These are phyloP conservation scores for Thymus quinquecostatus DNA, from an alignment of 257 asterid species.

Conservation along the genomic window DNA sequence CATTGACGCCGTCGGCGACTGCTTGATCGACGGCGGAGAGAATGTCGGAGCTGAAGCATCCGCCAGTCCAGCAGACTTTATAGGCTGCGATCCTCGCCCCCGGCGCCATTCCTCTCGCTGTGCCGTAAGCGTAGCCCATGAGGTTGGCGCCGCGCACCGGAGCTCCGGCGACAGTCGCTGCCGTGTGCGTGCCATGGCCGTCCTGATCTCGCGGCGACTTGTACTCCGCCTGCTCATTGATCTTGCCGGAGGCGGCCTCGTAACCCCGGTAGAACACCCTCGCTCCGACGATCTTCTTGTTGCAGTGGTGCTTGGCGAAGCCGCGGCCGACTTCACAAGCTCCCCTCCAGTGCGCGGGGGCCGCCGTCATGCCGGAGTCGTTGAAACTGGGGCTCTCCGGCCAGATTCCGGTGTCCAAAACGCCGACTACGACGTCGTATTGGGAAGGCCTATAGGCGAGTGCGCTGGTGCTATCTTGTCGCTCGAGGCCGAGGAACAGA, in stretches of 20 bases:
- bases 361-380: slow-evolving; percentile 59
- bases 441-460: slow-evolving; percentile 36
- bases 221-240: slow-evolving; percentile 65
- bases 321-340: slow-evolving; percentile 73
- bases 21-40: slow-evolving; percentile 91
- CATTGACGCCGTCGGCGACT: slow-evolving; percentile 83
- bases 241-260: slow-evolving; percentile 81
- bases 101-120: slow-evolving; percentile 88
- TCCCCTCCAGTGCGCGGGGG: slow-evolving; percentile 79
- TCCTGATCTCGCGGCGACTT: slow-evolving; percentile 89
- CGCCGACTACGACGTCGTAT: slow-evolving; percentile 73
- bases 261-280: slow-evolving; percentile 70
- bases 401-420: slow-evolving; percentile 92
- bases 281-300: slow-evolving; percentile 82
- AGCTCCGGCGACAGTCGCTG: slow-evolving; percentile 75
- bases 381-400: slow-evolving; percentile 94
- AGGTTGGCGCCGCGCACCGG: slow-evolving; percentile 74
- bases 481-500: slow-evolving; percentile 70
- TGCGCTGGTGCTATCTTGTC: slow-evolving; percentile 40
- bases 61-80: slow-evolving; percentile 93
- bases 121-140: slow-evolving; percentile 83
- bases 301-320: slow-evolving; percentile 62
- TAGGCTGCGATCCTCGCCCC: slow-evolving; percentile 87
- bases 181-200: slow-evolving; percentile 97
- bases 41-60: slow-evolving; percentile 91